phyloP scores from a whole-genome alignment of 805 yeast genomes.

The Wickerhamiella hasegawae region DNA sequence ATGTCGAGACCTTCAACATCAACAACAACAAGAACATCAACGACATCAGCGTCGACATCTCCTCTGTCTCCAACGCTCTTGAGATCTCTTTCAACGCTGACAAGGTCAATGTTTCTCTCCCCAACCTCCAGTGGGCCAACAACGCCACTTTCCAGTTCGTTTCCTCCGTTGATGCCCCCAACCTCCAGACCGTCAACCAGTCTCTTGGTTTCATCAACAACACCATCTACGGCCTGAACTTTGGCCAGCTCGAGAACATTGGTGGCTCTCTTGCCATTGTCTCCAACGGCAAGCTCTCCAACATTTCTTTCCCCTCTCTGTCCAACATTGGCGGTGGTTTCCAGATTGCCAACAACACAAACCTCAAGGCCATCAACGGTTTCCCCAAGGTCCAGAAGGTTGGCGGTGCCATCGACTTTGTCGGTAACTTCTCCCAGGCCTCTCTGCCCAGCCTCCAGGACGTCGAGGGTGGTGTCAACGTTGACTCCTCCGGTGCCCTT shows the following conservation, averaged over 20 bases:
- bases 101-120: slow-evolving; percentile 38
- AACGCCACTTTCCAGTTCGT: slow-evolving; percentile 75
- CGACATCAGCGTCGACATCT: slow-evolving; percentile 49
- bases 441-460: slow-evolving; percentile 54
- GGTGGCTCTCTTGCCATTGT: slow-evolving; percentile 71
- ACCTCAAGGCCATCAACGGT: slow-evolving; percentile 47
- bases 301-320: slow-evolving; percentile 53
- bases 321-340: slow-evolving; percentile 84
- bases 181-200: slow-evolving; percentile 58
- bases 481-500: slow-evolving; percentile 50
- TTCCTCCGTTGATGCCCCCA: slow-evolving; percentile 50
- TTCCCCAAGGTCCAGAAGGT: slow-evolving; percentile 59
- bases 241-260: slow-evolving; percentile 37
- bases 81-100: slow-evolving; percentile 78
- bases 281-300: slow-evolving; percentile 58
- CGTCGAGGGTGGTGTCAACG: slow-evolving; percentile 84
- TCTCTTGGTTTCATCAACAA: slow-evolving; percentile 70
- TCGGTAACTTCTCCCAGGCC: slow-evolving; percentile 71
- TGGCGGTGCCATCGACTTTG: slow-evolving; percentile 75
- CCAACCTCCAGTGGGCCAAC: slow-evolving; percentile 64
- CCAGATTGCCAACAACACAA: slow-evolving; percentile 70
- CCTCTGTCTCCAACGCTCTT: slow-evolving; percentile 57
- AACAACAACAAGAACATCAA: slow-evolving; percentile 76
- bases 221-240: slow-evolving; percentile 28
- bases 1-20: slow-evolving; percentile 34